phyloP scores from a whole-genome alignment of 2,329 filamentous ascomycete genomes.

The Coniochaeta sp. region DNA sequence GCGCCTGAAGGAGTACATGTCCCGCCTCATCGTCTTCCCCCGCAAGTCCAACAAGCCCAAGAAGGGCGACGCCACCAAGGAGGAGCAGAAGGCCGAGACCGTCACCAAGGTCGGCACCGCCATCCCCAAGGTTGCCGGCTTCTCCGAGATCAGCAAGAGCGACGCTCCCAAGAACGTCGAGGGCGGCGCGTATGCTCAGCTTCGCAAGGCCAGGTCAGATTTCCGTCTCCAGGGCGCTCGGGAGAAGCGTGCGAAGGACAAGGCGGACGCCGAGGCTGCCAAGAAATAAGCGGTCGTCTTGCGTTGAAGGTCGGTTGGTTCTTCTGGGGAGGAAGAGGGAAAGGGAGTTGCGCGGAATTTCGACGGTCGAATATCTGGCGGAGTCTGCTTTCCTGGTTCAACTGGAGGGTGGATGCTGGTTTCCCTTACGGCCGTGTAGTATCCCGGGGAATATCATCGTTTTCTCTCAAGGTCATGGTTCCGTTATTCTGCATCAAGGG shows the following conservation, averaged over 20 bases:
- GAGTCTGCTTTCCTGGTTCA: slow-evolving; percentile 18
- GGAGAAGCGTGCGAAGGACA: slow-evolving; percentile 90
- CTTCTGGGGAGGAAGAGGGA: not conserved
- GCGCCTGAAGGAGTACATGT: slow-evolving; percentile 96
- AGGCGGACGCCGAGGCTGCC: slow-evolving; percentile 72
- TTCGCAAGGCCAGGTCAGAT: slow-evolving; percentile 79
- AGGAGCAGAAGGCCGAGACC: slow-evolving; percentile 57
- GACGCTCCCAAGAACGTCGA: slow-evolving; percentile 68
- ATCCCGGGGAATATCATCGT: slow-evolving; percentile 10
- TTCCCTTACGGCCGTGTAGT: slow-evolving; percentile 15
- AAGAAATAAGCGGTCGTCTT: slow-evolving; percentile 65
- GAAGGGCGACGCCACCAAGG: slow-evolving; percentile 74
- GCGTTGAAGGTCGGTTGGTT: not conserved
- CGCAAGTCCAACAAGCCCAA: slow-evolving; percentile 90
- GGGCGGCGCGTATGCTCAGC: slow-evolving; percentile 79
- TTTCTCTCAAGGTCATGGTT: slow-evolving; percentile 13
- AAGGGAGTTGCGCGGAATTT: slow-evolving; percentile 6
- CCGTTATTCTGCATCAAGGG: slow-evolving; percentile 20
- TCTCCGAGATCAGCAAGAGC: slow-evolving; percentile 75
- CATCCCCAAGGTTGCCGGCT: slow-evolving; percentile 49
- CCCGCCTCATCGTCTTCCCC: slow-evolving; percentile 94
- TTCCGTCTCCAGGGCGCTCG: slow-evolving; percentile 73
- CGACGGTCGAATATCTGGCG: not conserved
- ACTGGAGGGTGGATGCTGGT: slow-evolving; percentile 14
- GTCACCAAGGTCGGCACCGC: slow-evolving; percentile 55